Evolutionary conservation across 345 rosid species (phyloP).

Genomic region (Kandelia obovata): DNA sequence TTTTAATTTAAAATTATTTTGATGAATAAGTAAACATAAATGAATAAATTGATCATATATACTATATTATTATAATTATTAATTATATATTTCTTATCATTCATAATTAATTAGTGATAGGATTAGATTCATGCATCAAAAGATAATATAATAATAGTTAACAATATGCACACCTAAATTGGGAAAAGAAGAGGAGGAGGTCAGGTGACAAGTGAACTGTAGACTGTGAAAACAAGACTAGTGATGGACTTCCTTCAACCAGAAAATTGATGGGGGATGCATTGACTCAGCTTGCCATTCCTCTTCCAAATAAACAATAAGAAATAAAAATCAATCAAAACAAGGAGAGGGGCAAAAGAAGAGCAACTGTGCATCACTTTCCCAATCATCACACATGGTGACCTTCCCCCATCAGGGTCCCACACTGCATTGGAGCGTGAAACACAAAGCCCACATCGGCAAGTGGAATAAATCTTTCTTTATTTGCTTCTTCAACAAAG

Average conservation of each 20-base stretch:
- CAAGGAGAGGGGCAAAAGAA: neutral
- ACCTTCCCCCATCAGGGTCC: neutral
- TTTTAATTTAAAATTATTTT: too few species aligned
- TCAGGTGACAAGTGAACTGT: neutral
- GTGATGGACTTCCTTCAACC: neutral
- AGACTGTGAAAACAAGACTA: neutral
- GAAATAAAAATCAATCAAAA: neutral
- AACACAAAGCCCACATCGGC: neutral
- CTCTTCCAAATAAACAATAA: neutral
- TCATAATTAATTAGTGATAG: too few species aligned
- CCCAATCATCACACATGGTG: slow-evolving; percentile 8
- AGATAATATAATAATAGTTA: too few species aligned
- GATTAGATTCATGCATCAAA: too few species aligned
- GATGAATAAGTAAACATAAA: too few species aligned
- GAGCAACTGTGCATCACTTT: neutral
- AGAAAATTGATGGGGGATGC: slow-evolving; percentile 11
- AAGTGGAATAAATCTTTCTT: neutral
- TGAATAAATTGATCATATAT: too few species aligned
- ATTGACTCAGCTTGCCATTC: slow-evolving; percentile 13
- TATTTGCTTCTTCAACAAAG: too few species aligned
- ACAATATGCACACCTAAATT: too few species aligned
- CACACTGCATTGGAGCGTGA: neutral
- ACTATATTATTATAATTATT: too few species aligned
- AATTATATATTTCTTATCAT: too few species aligned
- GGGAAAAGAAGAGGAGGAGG: too few species aligned